These are phyloP conservation scores for Fusarium torulosum DNA, from an alignment of 2,329 filamentous ascomycete genomes.

Conservation along the genomic window DNA sequence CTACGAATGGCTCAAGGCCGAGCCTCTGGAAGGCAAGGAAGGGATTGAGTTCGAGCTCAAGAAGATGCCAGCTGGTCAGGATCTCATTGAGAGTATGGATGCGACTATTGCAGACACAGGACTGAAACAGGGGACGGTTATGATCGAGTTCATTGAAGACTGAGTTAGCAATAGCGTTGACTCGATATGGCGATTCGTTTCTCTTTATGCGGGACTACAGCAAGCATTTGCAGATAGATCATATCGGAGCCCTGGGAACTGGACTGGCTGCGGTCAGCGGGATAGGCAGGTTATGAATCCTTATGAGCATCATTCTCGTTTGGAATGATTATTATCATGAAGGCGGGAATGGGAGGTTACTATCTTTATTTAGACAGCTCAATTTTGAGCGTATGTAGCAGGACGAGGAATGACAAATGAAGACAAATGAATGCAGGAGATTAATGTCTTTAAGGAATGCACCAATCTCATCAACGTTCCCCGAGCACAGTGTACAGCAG, in stretches of 20 bases:
- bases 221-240: conserved; percentile 41
- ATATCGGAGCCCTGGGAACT: conserved; percentile 39
- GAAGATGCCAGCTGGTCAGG: conserved; percentile 80
- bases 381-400: conserved; percentile 9
- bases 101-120: conserved; percentile 83
- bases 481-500: no score
- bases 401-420: conserved; percentile 21
- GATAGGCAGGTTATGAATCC: conserved; percentile 25
- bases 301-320: conserved; percentile 16
- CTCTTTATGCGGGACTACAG: conserved; percentile 37
- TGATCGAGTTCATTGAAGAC: conserved; percentile 88
- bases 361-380: conserved; percentile 42
- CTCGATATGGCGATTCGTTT: conserved; percentile 14
- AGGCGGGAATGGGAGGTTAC: conserved; percentile 20
- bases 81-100: conserved; percentile 82
- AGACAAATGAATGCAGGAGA: background rate
- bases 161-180: conserved; percentile 34
- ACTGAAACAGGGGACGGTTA: conserved; percentile 91
- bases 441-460: no score
- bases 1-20: conserved; percentile 96
- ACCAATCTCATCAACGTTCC: background rate
- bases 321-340: conserved; percentile 28
- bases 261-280: conserved; percentile 33
- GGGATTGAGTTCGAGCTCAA: conserved; percentile 89
- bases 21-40: conserved; percentile 82